Conservation (phyloP, 2,329 filamentous ascomycete species). For the Cryphonectria carpinicola region DNA sequence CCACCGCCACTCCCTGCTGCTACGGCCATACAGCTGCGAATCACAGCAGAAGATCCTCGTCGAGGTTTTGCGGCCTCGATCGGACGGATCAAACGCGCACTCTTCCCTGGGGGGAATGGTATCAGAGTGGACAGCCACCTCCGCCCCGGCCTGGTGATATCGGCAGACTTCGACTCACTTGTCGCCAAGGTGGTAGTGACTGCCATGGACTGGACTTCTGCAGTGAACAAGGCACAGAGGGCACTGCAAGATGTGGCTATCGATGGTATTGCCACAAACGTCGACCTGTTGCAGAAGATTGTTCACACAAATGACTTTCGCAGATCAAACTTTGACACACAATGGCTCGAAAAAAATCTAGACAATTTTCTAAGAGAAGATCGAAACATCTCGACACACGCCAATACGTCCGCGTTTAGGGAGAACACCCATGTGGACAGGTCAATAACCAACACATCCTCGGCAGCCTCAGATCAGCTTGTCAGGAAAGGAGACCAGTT, state of each 20-base stretch:
- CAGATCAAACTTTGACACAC: conserved; percentile 35
- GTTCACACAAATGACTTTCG: conserved; percentile 54
- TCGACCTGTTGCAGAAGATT: conserved; percentile 58
- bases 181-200: conserved; percentile 64
- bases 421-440: background rate
- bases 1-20: conserved; percentile 36
- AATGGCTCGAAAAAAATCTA: conserved; percentile 13
- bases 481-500: conserved; percentile 20
- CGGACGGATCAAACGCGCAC: conserved; percentile 59
- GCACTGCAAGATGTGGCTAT: conserved; percentile 60
- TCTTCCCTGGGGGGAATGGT: conserved; percentile 61
- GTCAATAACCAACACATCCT: background rate
- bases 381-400: background rate
- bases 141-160: conserved; percentile 48
- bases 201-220: conserved; percentile 54
- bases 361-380: background rate
- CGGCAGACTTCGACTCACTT: conserved; percentile 61
- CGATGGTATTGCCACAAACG: conserved; percentile 61
- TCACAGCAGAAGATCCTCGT: conserved; percentile 60
- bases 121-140: conserved; percentile 61
- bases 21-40: conserved; percentile 55
- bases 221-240: conserved; percentile 55
- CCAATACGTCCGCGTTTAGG: background rate
- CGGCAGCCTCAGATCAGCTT: conserved; percentile 10
- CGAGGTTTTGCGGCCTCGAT: conserved; percentile 61